Evolutionary conservation across 331 rosid species (phyloP), one percentile per base, ranked within the genome.

Genomic region (Quercus lobata): DNA sequence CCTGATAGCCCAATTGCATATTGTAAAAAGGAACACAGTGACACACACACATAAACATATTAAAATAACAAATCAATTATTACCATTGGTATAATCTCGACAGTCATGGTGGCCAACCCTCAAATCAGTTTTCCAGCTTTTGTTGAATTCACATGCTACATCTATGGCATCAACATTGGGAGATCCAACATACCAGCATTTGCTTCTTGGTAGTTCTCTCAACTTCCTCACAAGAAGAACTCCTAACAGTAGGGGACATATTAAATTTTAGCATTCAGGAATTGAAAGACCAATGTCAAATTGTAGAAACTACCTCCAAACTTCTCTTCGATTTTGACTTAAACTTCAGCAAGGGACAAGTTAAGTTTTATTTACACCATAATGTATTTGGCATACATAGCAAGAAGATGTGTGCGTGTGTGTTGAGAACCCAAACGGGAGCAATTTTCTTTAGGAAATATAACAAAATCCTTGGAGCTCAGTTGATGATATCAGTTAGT

Each of bases 101-200:
- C 98, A 94, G 76, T 95, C 99, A 49, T 95, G 91, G 52, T 22
- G 72, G 32, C 98, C 98, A 61, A 93, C 86, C 82, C 81, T 80
- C 88, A 91, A 78, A 82, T 78, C 57, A 22, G 86, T 87, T 55
- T 88, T 93, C 96, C 96, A 95, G 22, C n/a, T 86, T 83, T 60
- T 61, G 83, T 91, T 91, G 83, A 91, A 95, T 56, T 90, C 89
- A 37, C 29, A 71, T 32, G 97, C 96, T 37, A 74, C 74, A 60
- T 90, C 90, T 29, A 54, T 53, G 3, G 90, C 87, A 79, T 87
- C 86, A 34, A 14, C 82, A 56, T 74, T 68, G 29, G 93, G 85
- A 86, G 83, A 82, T 80, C 99, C 98, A 76, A 95, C 89, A 3
- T 82, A 80, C 96, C 96, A 93, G 83, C 98, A 95, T 89, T 88